Evolutionary conservation across 192 early-diverging fungal species (phyloP).

Genomic region (Mycoemilia scoparia): DNA sequence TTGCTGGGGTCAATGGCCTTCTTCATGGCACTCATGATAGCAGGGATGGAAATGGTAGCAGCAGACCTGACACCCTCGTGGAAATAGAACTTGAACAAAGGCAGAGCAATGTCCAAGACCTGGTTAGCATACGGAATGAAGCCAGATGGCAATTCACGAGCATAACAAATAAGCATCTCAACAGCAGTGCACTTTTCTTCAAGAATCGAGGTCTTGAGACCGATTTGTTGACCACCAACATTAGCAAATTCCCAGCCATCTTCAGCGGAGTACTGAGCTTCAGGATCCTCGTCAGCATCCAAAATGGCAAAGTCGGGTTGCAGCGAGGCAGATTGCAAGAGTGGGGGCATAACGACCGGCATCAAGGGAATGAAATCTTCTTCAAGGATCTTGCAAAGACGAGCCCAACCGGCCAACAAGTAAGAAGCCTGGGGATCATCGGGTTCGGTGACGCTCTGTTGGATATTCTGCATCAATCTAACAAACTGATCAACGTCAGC

Average conservation of each 20-base stretch:
- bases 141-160: constrained; percentile 70
- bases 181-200: constrained; percentile 98
- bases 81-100: constrained; percentile 91
- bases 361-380: constrained; percentile 88
- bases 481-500: constrained; percentile 65
- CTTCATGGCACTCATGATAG: constrained; percentile 46
- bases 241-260: constrained; percentile 97
- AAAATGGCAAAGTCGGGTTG: constrained; percentile 88
- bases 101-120: constrained; percentile 71
- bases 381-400: constrained; percentile 88
- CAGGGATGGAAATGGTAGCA: constrained; percentile 65
- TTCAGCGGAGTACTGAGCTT: constrained; percentile 75
- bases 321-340: constrained; percentile 65
- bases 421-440: constrained; percentile 91
- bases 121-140: constrained; percentile 73
- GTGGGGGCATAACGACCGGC: constrained; percentile 78
- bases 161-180: constrained; percentile 94
- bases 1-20: constrained; percentile 21
- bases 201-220: constrained; percentile 83
- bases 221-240: constrained; percentile 84
- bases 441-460: constrained; percentile 61
- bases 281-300: constrained; percentile 65
- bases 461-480: constrained; percentile 57
- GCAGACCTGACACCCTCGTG: constrained; percentile 90
- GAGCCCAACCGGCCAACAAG: constrained; percentile 87